Evolutionary conservation across 2,329 filamentous ascomycete genomes (phyloP).

Genomic region (Xylariales sp.): DNA sequence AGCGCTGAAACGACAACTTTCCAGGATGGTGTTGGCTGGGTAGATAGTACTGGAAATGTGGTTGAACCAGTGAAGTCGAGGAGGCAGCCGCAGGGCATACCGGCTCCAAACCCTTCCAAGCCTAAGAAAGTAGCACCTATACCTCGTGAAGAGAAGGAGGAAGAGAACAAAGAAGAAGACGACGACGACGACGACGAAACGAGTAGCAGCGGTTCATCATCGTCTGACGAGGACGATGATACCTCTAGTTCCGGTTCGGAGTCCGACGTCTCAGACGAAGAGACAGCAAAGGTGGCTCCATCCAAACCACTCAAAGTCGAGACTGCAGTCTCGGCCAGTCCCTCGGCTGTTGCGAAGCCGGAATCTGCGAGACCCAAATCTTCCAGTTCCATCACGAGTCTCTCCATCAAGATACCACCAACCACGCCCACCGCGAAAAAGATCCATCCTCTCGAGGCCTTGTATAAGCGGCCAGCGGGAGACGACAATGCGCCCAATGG

Average conservation of each 20-base stretch:
- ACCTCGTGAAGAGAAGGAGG: conserved; percentile 36
- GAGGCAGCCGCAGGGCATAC: conserved; percentile 44
- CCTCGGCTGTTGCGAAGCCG: conserved; percentile 40
- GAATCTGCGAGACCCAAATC: conserved; percentile 60
- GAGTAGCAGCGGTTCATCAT: conserved; percentile 54
- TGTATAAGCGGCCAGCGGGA: conserved; percentile 81
- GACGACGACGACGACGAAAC: conserved; percentile 51
- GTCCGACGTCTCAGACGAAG: conserved; percentile 45
- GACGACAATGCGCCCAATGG: conserved; percentile 52
- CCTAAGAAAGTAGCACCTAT: conserved; percentile 28
- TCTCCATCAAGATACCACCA: conserved; percentile 68
- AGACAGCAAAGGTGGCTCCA: conserved; percentile 32
- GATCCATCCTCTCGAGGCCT: conserved; percentile 88
- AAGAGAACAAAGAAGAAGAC: conserved; percentile 49
- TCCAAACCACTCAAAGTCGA: conserved; percentile 41
- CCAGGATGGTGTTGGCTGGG: conserved; percentile 88
- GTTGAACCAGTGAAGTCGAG: conserved; percentile 69
- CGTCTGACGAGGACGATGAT: conserved; percentile 48
- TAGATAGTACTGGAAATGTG: conserved; percentile 80
- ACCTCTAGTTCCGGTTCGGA: conserved; percentile 39
- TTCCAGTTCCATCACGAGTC: conserved; percentile 60
- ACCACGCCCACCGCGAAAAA: conserved; percentile 58
- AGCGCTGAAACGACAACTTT: conserved; percentile 69
- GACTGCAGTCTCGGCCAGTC: conserved; percentile 36
- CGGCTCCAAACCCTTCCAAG: conserved; percentile 41